Conservation (phyloP, 129 eudicot species). For the Escallonia herrerae region DNA sequence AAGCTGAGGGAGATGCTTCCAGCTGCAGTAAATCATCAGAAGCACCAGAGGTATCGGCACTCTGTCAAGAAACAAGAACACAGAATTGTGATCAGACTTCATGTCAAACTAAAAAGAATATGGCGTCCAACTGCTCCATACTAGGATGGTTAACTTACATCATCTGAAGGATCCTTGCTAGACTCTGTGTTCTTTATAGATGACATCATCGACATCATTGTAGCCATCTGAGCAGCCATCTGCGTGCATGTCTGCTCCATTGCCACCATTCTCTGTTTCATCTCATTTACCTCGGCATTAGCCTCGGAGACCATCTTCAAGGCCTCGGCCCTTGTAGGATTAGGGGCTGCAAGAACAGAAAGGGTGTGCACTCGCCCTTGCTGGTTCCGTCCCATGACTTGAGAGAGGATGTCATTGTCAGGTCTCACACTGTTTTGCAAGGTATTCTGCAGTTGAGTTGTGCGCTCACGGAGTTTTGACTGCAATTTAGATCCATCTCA, state of each 20-base stretch:
- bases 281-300: slow-evolving; percentile 39
- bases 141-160: slow-evolving; percentile 17
- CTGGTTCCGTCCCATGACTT: slow-evolving; percentile 28
- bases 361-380: slow-evolving; percentile 19
- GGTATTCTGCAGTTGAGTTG: slow-evolving; percentile 17
- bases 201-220: slow-evolving; percentile 51
- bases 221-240: slow-evolving; percentile 54
- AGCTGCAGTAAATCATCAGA: slow-evolving; percentile 14
- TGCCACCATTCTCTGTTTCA: slow-evolving; percentile 40
- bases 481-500: slow-evolving; percentile 17
- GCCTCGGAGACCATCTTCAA: slow-evolving; percentile 37
- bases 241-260: slow-evolving; percentile 54
- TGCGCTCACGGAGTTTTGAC: slow-evolving; percentile 37
- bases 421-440: slow-evolving; percentile 14
- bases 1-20: slow-evolving; percentile 11
- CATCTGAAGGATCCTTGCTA: slow-evolving; percentile 8
- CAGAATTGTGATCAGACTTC: no score
- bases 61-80: slow-evolving; percentile 12
- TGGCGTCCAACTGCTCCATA: background rate
- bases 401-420: slow-evolving; percentile 26
- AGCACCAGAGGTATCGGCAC: slow-evolving; percentile 13
- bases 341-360: slow-evolving; percentile 9
- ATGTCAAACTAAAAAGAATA: no score
- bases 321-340: slow-evolving; percentile 39
- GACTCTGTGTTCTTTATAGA: slow-evolving; percentile 17